Percentiles rank a stretch among this genome's conserved stretches.
phyloP scores from a whole-genome alignment of 495 filamentous ascomycete genomes.

The Massariosphaeria phaeospora region DNA sequence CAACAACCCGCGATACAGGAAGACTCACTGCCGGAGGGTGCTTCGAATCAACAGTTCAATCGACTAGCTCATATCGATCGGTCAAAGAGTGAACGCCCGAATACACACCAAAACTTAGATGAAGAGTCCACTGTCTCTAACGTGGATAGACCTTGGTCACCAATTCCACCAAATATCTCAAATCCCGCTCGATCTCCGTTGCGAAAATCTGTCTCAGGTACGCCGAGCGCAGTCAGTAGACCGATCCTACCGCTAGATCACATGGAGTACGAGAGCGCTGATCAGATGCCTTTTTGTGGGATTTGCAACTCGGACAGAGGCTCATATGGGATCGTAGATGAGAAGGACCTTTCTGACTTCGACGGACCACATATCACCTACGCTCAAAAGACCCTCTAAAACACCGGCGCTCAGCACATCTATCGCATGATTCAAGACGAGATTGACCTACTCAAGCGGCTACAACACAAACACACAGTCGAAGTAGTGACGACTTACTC shows the following conservation, averaged over 20 bases:
- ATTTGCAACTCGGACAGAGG: background rate
- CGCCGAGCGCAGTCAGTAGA: background rate
- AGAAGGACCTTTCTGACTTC: background rate
- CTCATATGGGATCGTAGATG: slow-evolving; percentile 28
- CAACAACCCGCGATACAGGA: background rate
- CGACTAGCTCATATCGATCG: background rate
- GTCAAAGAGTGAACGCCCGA: background rate
- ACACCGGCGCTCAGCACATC: background rate
- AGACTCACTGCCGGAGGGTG: background rate
- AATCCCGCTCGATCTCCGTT: background rate
- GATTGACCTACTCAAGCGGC: background rate
- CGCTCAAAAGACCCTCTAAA: slow-evolving; percentile 4
- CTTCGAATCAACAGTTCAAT: background rate
- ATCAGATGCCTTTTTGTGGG: background rate
- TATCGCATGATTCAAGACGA: slow-evolving; percentile 9
- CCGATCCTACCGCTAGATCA: background rate
- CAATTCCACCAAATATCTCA: background rate
- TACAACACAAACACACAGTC: background rate
- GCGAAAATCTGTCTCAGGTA: background rate
- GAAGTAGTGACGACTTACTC: background rate
- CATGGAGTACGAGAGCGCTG: background rate
- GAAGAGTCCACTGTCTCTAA: background rate
- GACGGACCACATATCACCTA: background rate
- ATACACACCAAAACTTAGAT: background rate
- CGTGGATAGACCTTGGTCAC: background rate